Percentiles rank a stretch among this genome's conserved stretches.
phyloP scores from a whole-genome alignment of 1,284 basidiomycete genomes.

The Paramarasmius palmivorus region DNA sequence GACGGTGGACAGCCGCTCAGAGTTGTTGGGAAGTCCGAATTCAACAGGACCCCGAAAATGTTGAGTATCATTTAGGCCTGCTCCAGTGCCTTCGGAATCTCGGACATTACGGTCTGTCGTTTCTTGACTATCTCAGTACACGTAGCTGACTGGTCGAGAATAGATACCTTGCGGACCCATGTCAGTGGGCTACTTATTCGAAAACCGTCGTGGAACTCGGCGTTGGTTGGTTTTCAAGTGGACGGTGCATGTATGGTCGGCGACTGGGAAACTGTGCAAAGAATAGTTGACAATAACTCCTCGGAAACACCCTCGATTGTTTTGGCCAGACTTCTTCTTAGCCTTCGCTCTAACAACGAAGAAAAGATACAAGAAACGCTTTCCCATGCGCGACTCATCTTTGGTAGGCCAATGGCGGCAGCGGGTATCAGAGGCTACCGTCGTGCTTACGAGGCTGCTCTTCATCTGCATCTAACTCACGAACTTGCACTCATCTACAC shows the following conservation, averaged over 20 bases:
- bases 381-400: slow-evolving; percentile 66
- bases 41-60: slow-evolving; percentile 87
- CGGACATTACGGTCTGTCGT: slow-evolving; percentile 88
- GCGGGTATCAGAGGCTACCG: slow-evolving; percentile 82
- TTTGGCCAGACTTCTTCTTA: slow-evolving; percentile 82
- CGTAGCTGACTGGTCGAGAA: not conserved
- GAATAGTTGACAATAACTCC: slow-evolving; percentile 53
- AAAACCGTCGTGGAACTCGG: slow-evolving; percentile 82
- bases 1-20: slow-evolving; percentile 97
- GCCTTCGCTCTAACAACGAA: slow-evolving; percentile 64
- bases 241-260: slow-evolving; percentile 97
- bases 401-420: slow-evolving; percentile 84
- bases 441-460: slow-evolving; percentile 83
- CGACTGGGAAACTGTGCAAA: slow-evolving; percentile 84
- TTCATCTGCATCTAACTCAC: slow-evolving; percentile 87
- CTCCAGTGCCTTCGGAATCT: slow-evolving; percentile 91
- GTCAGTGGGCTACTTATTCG: slow-evolving; percentile 89
- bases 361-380: slow-evolving; percentile 53
- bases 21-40: slow-evolving; percentile 99
- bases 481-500: slow-evolving; percentile 84
- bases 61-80: slow-evolving; percentile 88
- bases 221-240: slow-evolving; percentile 83
- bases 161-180: slow-evolving; percentile 95
- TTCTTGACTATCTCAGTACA: not conserved
- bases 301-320: slow-evolving; percentile 64